Percentiles rank a stretch among this genome's conserved stretches.
phyloP scores from a whole-genome alignment of 306 rosid genomes.

The Senna siamea region DNA sequence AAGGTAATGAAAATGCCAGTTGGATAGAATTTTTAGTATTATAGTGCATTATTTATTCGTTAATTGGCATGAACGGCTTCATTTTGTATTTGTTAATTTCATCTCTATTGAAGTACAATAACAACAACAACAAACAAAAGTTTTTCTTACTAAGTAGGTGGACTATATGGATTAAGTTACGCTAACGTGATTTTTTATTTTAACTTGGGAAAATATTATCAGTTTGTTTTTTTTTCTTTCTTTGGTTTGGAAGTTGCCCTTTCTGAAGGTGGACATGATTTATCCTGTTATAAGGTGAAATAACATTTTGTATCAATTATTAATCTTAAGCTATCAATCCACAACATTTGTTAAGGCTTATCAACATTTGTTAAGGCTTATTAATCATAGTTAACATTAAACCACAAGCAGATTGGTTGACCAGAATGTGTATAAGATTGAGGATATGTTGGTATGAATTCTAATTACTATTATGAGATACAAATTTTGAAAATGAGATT shows the following conservation, averaged over 20 bases:
- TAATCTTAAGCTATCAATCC: conserved; percentile 7
- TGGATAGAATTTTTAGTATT: not conserved
- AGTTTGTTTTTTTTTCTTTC: not conserved
- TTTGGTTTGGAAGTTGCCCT: not conserved
- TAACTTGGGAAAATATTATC: not conserved
- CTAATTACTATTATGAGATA: conserved; percentile 24
- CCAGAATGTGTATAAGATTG: conserved; percentile 5
- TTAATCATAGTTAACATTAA: conserved; percentile 9
- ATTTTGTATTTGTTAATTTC: too few species aligned
- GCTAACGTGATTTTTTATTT: too few species aligned
- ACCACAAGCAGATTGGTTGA: conserved; percentile 1
- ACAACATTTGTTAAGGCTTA: too few species aligned
- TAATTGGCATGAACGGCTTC: not conserved
- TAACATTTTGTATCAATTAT: not conserved
- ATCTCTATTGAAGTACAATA: too few species aligned
- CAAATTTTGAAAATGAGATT: conserved; percentile 20
- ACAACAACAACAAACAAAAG: too few species aligned
- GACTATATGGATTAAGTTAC: too few species aligned
- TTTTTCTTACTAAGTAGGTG: too few species aligned
- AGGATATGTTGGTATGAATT: not conserved
- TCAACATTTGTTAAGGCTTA: too few species aligned
- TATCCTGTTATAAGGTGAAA: not conserved
- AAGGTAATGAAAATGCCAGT: conserved; percentile 51
- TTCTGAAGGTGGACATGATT: not conserved
- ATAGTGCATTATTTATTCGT: too few species aligned